Conservation (phyloP, 768 basidiomycete genomes). For the Psilocybe sp. region DNA sequence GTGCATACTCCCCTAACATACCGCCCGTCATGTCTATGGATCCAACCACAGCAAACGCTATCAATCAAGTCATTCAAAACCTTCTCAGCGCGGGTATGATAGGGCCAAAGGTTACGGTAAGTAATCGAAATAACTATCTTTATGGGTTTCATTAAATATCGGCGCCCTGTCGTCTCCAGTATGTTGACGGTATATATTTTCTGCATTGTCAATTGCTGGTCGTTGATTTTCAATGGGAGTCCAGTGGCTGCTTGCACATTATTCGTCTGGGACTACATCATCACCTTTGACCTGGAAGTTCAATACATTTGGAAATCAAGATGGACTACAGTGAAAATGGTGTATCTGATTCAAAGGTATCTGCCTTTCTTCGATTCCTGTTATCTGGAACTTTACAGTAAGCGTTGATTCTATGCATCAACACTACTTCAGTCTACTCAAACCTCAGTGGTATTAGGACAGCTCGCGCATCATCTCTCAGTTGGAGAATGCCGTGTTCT, state of each 20-base stretch:
- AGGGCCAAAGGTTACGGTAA: too few relatives aligned
- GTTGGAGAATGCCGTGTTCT: constrained; percentile 1
- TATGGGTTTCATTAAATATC: too few relatives aligned
- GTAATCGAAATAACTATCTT: too few relatives aligned
- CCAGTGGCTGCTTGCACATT: constrained; percentile 6
- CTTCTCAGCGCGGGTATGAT: too few relatives aligned
- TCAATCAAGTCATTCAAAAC: too few relatives aligned
- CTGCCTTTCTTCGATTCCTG: constrained; percentile 10
- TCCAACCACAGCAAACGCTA: too few relatives aligned
- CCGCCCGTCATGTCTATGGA: too few relatives aligned
- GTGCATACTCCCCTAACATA: too few relatives aligned
- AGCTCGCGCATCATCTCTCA: background rate
- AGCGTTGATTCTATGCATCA: background rate
- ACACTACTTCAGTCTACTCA: background rate
- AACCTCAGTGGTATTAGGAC: constrained; percentile 1
- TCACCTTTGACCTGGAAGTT: constrained; percentile 11
- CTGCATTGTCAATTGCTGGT: too few relatives aligned
- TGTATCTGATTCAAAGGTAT: constrained; percentile 12
- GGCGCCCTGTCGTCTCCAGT: too few relatives aligned
- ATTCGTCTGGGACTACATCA: constrained; percentile 10
- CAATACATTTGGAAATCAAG: constrained; percentile 10
- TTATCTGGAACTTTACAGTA: constrained; percentile 8
- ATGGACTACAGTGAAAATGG: constrained; percentile 8
- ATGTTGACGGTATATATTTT: too few relatives aligned
- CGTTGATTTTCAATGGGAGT: too few relatives aligned